Base-by-base conservation (phyloP, 352 stramenopile genomes). In the Globisporangium heterothallicum region DNA sequence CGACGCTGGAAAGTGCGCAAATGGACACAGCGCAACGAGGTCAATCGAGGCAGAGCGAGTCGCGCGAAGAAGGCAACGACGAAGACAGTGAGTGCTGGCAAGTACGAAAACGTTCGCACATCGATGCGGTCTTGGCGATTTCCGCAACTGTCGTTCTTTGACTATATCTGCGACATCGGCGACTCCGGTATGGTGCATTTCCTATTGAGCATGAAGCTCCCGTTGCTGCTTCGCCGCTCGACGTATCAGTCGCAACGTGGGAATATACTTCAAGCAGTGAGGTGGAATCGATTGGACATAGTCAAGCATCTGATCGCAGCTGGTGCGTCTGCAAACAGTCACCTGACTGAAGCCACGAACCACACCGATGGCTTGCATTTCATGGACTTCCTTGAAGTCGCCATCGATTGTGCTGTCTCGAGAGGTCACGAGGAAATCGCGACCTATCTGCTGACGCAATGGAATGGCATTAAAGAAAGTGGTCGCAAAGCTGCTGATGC, bases 391-490 rank as follows among this genome's bases (percentile, higher is more conserved):
- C 32, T 90, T 2, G 76, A 88, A 50, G 42, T 62, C 5, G 74
- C 61, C 8, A 55, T 90, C n/a, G 72, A 90, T 21, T 70, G 64
- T 45, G 70, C 74, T 5, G 58, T 78, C 3, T 77, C 61, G 2
- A 64, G 79, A n/a, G 79, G 79, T 18, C 65, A 86, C n/a, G 63
- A 86, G 55, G 63, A 77, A 4, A 84, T 88, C 66, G 64, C 73
- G 8, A 72, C 85, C 13, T 68, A 66, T 24, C 60, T 90, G 30
- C 59, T 88, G 3, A 64, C 42, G 2, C 54, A 83, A 3, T 88
- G 77, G 74, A 53, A 73, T 25, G 64, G 66, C 1, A 64, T 70
- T 36, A 78, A 73, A 40, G 70, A 76, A 53, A 74, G 70, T 47
- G 60, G 49, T 1, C 25, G 40, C 8, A 65, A 47, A 13, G 60